Conservation (phyloP, 75 land plant species). For the Pinus albicaulis region DNA sequence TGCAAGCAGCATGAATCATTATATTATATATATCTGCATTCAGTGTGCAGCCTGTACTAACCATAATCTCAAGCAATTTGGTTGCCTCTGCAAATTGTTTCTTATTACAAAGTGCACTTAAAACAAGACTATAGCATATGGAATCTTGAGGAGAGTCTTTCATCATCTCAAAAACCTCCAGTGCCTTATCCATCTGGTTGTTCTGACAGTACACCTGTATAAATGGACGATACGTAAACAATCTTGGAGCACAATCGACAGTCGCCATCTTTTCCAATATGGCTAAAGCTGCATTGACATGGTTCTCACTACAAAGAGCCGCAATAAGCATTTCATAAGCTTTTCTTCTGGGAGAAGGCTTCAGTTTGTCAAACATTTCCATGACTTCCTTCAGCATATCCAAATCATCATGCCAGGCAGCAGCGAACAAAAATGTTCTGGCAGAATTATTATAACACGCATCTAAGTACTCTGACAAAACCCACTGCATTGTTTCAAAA, state of each 20-base stretch:
- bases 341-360: not conserved
- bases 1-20: constrained; percentile 1
- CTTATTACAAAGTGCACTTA: not conserved
- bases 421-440: too few species aligned
- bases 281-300: not conserved
- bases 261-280: not conserved
- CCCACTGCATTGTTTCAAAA: too few species aligned
- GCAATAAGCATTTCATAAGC: not conserved
- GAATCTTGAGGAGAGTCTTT: constrained; percentile 1
- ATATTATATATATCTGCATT: not conserved
- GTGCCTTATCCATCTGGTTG: not conserved
- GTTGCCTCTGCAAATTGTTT: not conserved
- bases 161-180: not conserved
- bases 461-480: too few species aligned
- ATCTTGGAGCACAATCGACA: not conserved
- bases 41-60: not conserved
- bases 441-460: too few species aligned
- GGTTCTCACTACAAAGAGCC: not conserved
- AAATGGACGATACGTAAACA: not conserved
- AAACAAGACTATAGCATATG: not conserved
- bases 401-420: not conserved
- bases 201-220: constrained; percentile 2
- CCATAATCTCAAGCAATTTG: not conserved
- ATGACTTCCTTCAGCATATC: not conserved
- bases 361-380: not conserved